Base-by-base conservation (phyloP, 305 asterid genomes). In the Striga hermonthica region DNA sequence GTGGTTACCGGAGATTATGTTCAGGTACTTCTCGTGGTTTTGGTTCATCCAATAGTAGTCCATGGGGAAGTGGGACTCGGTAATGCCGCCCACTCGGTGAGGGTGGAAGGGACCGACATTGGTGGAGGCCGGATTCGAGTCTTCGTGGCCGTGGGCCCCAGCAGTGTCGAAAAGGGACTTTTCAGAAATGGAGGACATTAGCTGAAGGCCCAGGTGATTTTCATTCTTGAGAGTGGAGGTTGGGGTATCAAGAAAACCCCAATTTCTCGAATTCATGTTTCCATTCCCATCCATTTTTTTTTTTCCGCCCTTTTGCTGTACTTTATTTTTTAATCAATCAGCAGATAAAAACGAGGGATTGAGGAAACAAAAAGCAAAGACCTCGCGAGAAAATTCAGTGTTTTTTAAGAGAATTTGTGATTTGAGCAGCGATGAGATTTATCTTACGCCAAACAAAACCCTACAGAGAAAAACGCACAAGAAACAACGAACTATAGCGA, bases 221-320 rank as follows among this genome's bases (percentile, higher is more conserved):
- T 5, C 34, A 9, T 76, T 78, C 80, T 81, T 81, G 15, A 64
- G 10, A 22, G 37, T n/a, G 78, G 59, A 9, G 50, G 80, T 5
- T 4, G 77, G 61, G 14, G 81, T 76, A 62, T 80, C 91, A 3
- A 69, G 53, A 75, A 74, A 81, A 4, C 72, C 79, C 95, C 95
- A 87, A 74, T 76, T 84, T 75, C 81, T 82, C 66, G 68, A 50
- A 80, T 77, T 76, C 73, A 80, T 31, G 57, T 77, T 37, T 5
- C 86, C 90, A 79, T 82, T 80, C 15, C 79, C 91, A 74, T 85
- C 97, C 97, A 90, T 90, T 71, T 49, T 70, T 8, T 16, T 22
- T 22, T 22, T 22, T 22, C 31, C 2, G 31, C 31, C 31, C 31
- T 22, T 22, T 22, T 22, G 31, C 31, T 22, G 31, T 22, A 22